Evolutionary conservation across 2,329 filamentous ascomycete genomes (phyloP).

Genomic region (Fusarium chlamydosporum): DNA sequence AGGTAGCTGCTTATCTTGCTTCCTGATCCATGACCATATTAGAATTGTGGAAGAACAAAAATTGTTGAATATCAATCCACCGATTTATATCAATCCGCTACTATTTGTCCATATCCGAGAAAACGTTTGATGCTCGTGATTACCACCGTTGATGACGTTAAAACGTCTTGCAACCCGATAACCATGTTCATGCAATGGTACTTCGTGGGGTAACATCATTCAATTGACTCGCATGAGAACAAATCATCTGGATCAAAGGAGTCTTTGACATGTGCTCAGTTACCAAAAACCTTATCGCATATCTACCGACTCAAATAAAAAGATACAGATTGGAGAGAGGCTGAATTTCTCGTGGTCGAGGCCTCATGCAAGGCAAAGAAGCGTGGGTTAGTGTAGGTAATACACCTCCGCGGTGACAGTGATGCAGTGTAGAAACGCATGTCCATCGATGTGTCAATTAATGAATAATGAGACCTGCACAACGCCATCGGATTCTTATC

Average conservation of each 20-base stretch:
- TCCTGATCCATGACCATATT: too few relatives aligned
- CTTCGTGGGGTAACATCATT: conserved; percentile 5
- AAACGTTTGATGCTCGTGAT: not conserved
- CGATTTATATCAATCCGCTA: not conserved
- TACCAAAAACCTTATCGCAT: not conserved
- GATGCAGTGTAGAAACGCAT: not conserved
- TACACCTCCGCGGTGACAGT: conserved; percentile 21
- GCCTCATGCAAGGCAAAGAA: not conserved
- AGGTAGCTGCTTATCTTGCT: too few relatives aligned
- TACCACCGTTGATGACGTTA: not conserved
- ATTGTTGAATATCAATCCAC: not conserved
- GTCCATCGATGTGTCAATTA: conserved; percentile 28
- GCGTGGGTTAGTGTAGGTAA: not conserved
- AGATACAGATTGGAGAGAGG: conserved; percentile 7
- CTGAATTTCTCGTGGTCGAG: conserved; percentile 7
- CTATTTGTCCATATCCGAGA: not conserved
- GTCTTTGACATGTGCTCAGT: not conserved
- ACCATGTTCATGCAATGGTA: not conserved
- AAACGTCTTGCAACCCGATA: not conserved
- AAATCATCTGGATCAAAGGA: not conserved
- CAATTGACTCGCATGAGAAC: conserved; percentile 2
- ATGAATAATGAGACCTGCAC: conserved; percentile 28
- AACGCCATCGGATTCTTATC: conserved; percentile 9
- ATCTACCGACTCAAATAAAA: fast-evolving
- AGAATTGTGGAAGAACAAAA: not conserved